These are phyloP conservation scores for Aspergillus campestris DNA, from an alignment of 495 filamentous ascomycete genomes.

Conservation along the genomic window DNA sequence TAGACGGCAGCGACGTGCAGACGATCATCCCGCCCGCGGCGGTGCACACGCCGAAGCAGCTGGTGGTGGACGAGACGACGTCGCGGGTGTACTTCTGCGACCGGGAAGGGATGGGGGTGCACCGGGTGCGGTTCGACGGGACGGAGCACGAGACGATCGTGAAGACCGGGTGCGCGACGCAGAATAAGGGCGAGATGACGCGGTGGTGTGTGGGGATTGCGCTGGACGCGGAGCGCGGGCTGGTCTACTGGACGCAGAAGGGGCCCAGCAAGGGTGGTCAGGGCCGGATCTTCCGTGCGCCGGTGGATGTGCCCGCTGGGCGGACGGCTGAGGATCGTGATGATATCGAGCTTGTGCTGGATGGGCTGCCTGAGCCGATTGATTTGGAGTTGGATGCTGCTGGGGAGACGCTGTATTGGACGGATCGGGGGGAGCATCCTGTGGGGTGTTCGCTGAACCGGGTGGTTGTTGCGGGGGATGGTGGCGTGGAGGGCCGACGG, in stretches of 20 bases:
- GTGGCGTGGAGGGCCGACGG: not conserved
- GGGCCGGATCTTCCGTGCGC: slow-evolving; percentile 40
- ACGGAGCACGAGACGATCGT: slow-evolving; percentile 33
- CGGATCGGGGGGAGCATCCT: slow-evolving; percentile 43
- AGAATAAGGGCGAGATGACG: slow-evolving; percentile 19
- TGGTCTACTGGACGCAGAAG: slow-evolving; percentile 54
- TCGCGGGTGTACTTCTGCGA: slow-evolving; percentile 44
- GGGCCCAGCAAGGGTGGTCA: slow-evolving; percentile 37
- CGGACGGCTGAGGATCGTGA: slow-evolving; percentile 18
- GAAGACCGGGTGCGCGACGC: slow-evolving; percentile 20
- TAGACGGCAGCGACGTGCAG: slow-evolving; percentile 35
- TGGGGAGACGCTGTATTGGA: slow-evolving; percentile 41
- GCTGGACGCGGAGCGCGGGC: slow-evolving; percentile 23
- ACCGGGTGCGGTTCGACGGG: slow-evolving; percentile 40
- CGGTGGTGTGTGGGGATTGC: slow-evolving; percentile 48
- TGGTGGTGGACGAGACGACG: slow-evolving; percentile 23
- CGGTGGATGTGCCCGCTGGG: slow-evolving; percentile 26
- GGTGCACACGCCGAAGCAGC: slow-evolving; percentile 48
- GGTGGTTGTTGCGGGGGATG: slow-evolving; percentile 13
- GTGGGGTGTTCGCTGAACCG: slow-evolving; percentile 21
- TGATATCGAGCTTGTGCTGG: slow-evolving; percentile 37
- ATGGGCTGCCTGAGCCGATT: slow-evolving; percentile 44
- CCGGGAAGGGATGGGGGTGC: slow-evolving; percentile 43
- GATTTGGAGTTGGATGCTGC: slow-evolving; percentile 42
- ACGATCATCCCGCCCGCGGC: slow-evolving; percentile 28